Percentiles rank a stretch among this genome's conserved stretches.
Conservation (phyloP, 495 filamentous ascomycete species). For the Hypoxylon perforatum region DNA sequence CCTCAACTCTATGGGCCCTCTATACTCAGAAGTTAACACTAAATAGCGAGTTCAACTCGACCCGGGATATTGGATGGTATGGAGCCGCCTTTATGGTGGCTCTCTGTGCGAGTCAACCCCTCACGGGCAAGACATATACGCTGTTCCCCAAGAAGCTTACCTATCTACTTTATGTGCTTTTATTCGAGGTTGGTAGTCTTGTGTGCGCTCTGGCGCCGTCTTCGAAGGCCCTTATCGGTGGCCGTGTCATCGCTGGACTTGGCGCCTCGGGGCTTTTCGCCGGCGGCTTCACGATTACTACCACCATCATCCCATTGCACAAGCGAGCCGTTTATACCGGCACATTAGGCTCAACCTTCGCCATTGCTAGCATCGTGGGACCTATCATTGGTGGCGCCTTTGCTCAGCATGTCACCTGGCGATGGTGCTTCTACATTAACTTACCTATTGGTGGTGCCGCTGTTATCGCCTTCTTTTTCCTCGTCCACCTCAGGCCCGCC, state of each 20-base stretch:
- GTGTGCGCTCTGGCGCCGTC: constrained; percentile 62
- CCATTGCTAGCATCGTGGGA: constrained; percentile 63
- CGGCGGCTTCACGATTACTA: constrained; percentile 43
- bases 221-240: constrained; percentile 60
- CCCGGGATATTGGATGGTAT: constrained; percentile 64
- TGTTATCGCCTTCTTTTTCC: constrained; percentile 53
- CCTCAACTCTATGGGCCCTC: too few relatives aligned
- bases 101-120: constrained; percentile 32
- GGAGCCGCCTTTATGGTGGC: constrained; percentile 68
- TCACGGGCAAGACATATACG: constrained; percentile 36
- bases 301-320: constrained; percentile 46
- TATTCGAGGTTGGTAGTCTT: constrained; percentile 60
- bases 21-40: too few relatives aligned
- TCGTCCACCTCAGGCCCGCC: constrained; percentile 45
- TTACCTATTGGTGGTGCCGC: constrained; percentile 65
- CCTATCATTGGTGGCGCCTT: constrained; percentile 62
- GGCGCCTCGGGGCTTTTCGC: constrained; percentile 51
- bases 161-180: constrained; percentile 54
- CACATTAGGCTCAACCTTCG: constrained; percentile 14
- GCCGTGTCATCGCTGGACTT: constrained; percentile 61
- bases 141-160: constrained; percentile 41
- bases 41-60: constrained; percentile 60
- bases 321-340: constrained; percentile 47
- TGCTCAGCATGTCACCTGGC: constrained; percentile 52
- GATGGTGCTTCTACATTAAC: constrained; percentile 61